A percentile compares a stretch with the other conserved stretches of the same genome.
Conservation (phyloP, 192 early-diverging fungal species). For the Entrophospora sp. region DNA sequence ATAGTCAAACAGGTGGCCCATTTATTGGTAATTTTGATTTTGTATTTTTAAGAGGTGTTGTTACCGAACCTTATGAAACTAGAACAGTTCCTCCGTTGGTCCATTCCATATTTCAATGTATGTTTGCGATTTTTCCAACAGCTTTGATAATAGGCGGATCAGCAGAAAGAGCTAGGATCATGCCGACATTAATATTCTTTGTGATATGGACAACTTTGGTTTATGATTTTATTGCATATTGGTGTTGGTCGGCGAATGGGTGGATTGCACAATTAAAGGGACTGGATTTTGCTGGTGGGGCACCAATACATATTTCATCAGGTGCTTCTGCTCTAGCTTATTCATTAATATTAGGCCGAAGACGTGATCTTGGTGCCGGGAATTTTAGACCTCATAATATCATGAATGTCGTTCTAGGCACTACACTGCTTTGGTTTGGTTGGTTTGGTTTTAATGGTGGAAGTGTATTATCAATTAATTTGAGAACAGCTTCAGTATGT, state of each 20-base stretch:
- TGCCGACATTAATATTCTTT: slow-evolving; percentile 82
- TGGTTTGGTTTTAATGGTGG: slow-evolving; percentile 98
- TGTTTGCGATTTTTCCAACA: slow-evolving; percentile 87
- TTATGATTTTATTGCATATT: slow-evolving; percentile 91
- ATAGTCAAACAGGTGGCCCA: slow-evolving; percentile 53
- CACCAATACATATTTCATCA: slow-evolving; percentile 89
- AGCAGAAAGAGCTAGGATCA: slow-evolving; percentile 84
- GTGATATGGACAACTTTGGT: slow-evolving; percentile 90
- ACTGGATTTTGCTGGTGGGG: slow-evolving; percentile 93
- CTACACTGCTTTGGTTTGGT: slow-evolving; percentile 86
- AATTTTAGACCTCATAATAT: slow-evolving; percentile 82
- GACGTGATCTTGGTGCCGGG: slow-evolving; percentile 60
- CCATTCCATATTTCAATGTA: slow-evolving; percentile 80
- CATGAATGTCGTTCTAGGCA: slow-evolving; percentile 85
- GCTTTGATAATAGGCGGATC: slow-evolving; percentile 87
- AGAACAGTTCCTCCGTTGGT: slow-evolving; percentile 63
- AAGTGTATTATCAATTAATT: slow-evolving; percentile 65
- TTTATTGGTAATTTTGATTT: slow-evolving; percentile 66
- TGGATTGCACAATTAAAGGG: slow-evolving; percentile 76
- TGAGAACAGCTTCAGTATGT: slow-evolving; percentile 80
- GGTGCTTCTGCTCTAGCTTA: slow-evolving; percentile 88
- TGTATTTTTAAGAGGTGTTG: slow-evolving; percentile 52
- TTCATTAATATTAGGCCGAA: slow-evolving; percentile 75
- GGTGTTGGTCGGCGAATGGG: slow-evolving; percentile 83
- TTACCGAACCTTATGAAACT: slow-evolving; percentile 45